Conservation (phyloP, 768 basidiomycete species). For the Tylopilus subfusipes region DNA sequence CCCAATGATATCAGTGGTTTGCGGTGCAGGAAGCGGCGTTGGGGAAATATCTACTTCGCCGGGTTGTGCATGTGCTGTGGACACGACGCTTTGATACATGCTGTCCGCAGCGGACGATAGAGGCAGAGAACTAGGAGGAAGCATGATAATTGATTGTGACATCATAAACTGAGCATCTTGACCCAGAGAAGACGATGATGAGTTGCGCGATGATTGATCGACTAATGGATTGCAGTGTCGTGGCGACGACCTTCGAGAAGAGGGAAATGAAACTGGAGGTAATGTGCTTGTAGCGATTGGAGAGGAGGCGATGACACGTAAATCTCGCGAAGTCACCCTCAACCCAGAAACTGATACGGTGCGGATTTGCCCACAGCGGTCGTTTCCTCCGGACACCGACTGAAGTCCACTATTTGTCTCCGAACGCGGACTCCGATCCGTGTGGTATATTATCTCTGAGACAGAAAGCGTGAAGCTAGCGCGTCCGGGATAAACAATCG, state of each 20-base stretch:
- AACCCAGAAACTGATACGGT: constrained; percentile 57
- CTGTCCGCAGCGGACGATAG: constrained; percentile 55
- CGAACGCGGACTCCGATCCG: constrained; percentile 22
- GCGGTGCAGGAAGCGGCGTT: not conserved
- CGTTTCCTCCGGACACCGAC: constrained; percentile 14
- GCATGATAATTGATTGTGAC: constrained; percentile 68
- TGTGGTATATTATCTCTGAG: constrained; percentile 56
- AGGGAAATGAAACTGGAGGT: constrained; percentile 26
- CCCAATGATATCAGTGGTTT: not conserved
- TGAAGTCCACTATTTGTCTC: constrained; percentile 28
- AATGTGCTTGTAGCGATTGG: constrained; percentile 20
- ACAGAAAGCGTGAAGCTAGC: constrained; percentile 60
- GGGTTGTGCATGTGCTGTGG: constrained; percentile 23
- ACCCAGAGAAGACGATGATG: constrained; percentile 61
- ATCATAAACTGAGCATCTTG: constrained; percentile 63
- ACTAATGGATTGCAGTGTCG: not conserved
- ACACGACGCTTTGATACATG: constrained; percentile 77
- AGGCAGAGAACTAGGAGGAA: constrained; percentile 50
- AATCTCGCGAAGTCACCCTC: constrained; percentile 47
- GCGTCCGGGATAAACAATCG: constrained; percentile 61
- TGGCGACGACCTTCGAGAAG: constrained; percentile 13
- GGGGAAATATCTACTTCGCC: not conserved
- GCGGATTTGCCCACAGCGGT: constrained; percentile 33
- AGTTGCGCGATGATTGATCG: constrained; percentile 39
- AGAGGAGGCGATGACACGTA: constrained; percentile 27